Base-by-base conservation (phyloP, 257 asterid species). In the Dorcoceras hygrometricum region DNA sequence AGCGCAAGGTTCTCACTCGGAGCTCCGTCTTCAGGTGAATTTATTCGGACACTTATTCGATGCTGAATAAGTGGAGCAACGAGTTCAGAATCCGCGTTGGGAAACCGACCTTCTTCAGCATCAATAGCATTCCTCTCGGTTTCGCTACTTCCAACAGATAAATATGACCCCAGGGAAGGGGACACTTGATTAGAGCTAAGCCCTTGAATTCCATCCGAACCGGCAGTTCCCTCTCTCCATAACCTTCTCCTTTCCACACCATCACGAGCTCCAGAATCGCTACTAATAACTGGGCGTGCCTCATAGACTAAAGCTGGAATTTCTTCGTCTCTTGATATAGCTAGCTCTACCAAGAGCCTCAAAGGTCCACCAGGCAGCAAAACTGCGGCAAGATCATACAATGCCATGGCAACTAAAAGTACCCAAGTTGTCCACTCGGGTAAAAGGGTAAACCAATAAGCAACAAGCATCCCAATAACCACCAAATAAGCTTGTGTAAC, bases 381-480 rank as follows among this genome's bases (percentile, higher is more conserved):
- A 80, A 93, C 99, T 0, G 99, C 99, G 6, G 95, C 99, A 57
- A 94, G 95, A 78, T 94, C 97, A 80, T 94, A 94, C 87, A 94
- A 76, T 5, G 99, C 79, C 96, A 90, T 84, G 31, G 99, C 96
- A 75, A 94, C 89, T 74, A 94, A 82, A 69, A 94, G 95, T 78
- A 78, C 82, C 97, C 96, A 94, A 31, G 99, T 90, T 0, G 99
- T 94, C 99, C 97, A 94, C 65, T 90, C 96, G 7, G 99, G 99
- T 72, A 90, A 83, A 54, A 88, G 81, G n/a, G 99, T 88, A 77
- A 93, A 93, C 96, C 97, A 90, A 82, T 90, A 90, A 43, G 97
- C 96, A 78, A 88, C 97, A 85, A 94, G 50, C 76, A 90, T 78
- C 66, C 97, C 99, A 79, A 94, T 85, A 61, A 90, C 84, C 31